phyloP scores from a whole-genome alignment of 164 flowering plant genomes.

The Magnolia sinica region DNA sequence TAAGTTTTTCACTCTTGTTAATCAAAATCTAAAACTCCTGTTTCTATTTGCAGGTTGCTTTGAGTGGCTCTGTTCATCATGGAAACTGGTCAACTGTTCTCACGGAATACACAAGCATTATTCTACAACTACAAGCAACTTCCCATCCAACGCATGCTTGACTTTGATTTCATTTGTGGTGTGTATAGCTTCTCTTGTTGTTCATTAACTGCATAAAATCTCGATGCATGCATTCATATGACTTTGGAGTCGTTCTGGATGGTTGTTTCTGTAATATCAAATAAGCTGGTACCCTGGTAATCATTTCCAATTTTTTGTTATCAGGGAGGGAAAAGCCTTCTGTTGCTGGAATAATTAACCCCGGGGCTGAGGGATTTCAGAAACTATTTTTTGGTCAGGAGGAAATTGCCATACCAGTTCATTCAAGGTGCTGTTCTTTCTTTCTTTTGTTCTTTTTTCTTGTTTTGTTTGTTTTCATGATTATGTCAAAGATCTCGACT shows the following conservation, averaged over 20 bases:
- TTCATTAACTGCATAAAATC: not conserved
- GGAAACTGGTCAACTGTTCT: slow-evolving; percentile 95
- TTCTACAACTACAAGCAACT: slow-evolving; percentile 97
- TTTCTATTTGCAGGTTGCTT: slow-evolving; percentile 15
- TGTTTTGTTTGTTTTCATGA: not conserved
- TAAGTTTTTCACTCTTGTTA: not conserved
- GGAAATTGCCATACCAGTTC: slow-evolving; percentile 98
- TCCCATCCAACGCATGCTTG: slow-evolving; percentile 98
- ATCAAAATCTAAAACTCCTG: not conserved
- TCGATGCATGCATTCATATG: not conserved
- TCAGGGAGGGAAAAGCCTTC: slow-evolving; percentile 96
- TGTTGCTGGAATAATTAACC: slow-evolving; percentile 92
- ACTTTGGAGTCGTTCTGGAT: not conserved
- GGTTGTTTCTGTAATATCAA: not conserved
- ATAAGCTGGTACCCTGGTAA: not conserved
- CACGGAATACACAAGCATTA: slow-evolving; percentile 87
- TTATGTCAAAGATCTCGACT: not conserved
- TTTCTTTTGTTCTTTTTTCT: not conserved
- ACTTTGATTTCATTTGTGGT: slow-evolving; percentile 98
- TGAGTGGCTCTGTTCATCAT: slow-evolving; percentile 31
- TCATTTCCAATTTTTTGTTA: slow-evolving; percentile 2
- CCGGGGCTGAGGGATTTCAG: slow-evolving; percentile 97
- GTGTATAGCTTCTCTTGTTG: slow-evolving; percentile 10
- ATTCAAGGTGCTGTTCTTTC: slow-evolving; percentile 52
- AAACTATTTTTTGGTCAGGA: slow-evolving; percentile 97